These are phyloP conservation scores for Claviceps purpurea DNA, from an alignment of 2,329 filamentous ascomycete species.

Conservation along the genomic window DNA sequence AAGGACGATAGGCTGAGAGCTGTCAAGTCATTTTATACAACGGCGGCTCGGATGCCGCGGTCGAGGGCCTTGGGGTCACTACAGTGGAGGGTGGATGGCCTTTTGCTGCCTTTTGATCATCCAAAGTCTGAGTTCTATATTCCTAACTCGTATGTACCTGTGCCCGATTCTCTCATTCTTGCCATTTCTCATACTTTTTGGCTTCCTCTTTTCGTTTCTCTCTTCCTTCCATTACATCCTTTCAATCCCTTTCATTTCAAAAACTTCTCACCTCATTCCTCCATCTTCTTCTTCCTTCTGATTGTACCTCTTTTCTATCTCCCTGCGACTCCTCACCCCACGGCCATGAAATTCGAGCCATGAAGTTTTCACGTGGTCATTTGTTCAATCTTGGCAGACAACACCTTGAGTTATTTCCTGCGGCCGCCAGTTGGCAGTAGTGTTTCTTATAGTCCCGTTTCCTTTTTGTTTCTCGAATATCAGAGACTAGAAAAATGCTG, in stretches of 20 bases:
- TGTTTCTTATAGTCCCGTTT: too few relatives aligned
- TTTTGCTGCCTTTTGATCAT: constrained; percentile 13
- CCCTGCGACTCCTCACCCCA: too few relatives aligned
- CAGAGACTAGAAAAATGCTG: neutral
- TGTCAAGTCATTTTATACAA: neutral
- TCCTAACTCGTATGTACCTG: constrained; percentile 12
- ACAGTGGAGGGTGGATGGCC: constrained; percentile 12
- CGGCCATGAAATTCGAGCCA: too few relatives aligned
- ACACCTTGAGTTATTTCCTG: too few relatives aligned
- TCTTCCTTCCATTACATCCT: too few relatives aligned
- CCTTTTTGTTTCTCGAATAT: too few relatives aligned
- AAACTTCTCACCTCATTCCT: neutral
- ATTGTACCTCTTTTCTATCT: too few relatives aligned
- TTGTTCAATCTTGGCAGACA: too few relatives aligned
- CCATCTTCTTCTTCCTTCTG: neutral
- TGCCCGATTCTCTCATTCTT: neutral
- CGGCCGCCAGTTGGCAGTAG: too few relatives aligned
- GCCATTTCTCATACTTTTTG: neutral
- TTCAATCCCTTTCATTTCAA: too few relatives aligned
- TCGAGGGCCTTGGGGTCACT: constrained; percentile 7
- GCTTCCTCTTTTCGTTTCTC: neutral
- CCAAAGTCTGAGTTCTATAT: constrained; percentile 7
- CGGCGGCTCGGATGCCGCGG: constrained; percentile 9
- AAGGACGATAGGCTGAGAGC: neutral
- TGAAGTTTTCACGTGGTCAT: too few relatives aligned